Conservation (phyloP, 805 yeast genomes). For the Ogataea degrootiae region DNA sequence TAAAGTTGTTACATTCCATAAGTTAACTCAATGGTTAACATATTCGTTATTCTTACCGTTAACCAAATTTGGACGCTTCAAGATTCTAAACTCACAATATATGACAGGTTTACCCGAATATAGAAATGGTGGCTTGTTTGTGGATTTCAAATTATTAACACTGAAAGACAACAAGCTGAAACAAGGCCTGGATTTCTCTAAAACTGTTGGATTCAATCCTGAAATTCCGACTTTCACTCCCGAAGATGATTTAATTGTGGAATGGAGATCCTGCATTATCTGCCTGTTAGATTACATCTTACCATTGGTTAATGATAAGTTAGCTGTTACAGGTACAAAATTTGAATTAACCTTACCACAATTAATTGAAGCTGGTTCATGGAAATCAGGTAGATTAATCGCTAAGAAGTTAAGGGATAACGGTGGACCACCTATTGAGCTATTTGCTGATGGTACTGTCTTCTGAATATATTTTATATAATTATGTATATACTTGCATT, state of each 20-base stretch:
- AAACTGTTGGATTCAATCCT: constrained; percentile 23
- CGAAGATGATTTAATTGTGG: constrained; percentile 56
- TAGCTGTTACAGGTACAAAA: constrained; percentile 29
- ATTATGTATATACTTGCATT: too few relatives aligned
- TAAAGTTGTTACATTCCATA: constrained; percentile 56
- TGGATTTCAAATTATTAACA: constrained; percentile 48
- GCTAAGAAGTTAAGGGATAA: constrained; percentile 46
- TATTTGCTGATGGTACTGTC: constrained; percentile 61
- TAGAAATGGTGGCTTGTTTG: constrained; percentile 60
- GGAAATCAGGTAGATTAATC: constrained; percentile 62
- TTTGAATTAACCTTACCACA: constrained; percentile 46
- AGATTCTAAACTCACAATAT: constrained; percentile 32
- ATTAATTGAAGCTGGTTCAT: constrained; percentile 62
- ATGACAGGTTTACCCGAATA: constrained; percentile 60
- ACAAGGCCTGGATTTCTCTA: constrained; percentile 35
- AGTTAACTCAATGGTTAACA: constrained; percentile 63
- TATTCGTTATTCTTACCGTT: constrained; percentile 56
- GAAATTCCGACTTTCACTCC: constrained; percentile 48
- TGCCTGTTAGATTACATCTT: constrained; percentile 51
- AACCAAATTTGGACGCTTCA: constrained; percentile 39
- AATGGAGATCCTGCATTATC: constrained; percentile 62
- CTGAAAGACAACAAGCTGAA: constrained; percentile 38
- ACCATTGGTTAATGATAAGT: constrained; percentile 44
- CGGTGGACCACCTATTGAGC: constrained; percentile 61
- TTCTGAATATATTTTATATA: constrained; percentile 31